phyloP scores from a whole-genome alignment of 768 basidiomycete genomes.

The Tubosaeta sp. region DNA sequence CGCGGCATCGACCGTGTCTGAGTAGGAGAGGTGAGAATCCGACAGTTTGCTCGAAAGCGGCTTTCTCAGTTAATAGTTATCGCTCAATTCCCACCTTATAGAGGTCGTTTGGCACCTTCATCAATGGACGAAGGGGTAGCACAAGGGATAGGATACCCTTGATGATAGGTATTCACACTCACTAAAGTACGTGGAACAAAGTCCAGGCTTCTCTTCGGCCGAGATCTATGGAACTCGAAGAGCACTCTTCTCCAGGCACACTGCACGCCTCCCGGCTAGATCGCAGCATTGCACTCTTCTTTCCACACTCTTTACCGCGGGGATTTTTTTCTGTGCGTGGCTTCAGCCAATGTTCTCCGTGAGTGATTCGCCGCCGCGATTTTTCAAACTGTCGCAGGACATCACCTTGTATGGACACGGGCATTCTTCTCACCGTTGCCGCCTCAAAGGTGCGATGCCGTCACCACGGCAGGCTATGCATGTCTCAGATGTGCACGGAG shows the following conservation, averaged over 20 bases:
- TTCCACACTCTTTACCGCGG: conserved; percentile 3
- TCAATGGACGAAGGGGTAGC: not conserved
- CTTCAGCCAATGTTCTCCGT: not conserved
- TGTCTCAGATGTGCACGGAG: not conserved
- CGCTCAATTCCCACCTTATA: not conserved
- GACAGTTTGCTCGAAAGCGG: not conserved
- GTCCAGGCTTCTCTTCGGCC: not conserved
- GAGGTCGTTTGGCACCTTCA: not conserved
- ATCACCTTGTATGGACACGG: not conserved
- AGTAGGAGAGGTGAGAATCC: not conserved
- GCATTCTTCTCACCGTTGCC: not conserved
- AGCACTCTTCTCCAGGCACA: not conserved
- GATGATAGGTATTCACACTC: conserved; percentile 5
- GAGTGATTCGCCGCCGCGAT: not conserved
- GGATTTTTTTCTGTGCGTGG: not conserved
- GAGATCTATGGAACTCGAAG: not conserved
- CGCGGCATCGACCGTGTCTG: not conserved
- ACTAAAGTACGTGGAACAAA: not conserved
- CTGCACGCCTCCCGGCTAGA: not conserved
- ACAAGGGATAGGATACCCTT: not conserved
- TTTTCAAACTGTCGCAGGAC: not conserved
- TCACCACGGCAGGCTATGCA: not conserved
- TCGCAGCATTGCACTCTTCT: not conserved
- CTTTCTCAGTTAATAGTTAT: not conserved
- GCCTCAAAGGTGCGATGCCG: not conserved